phyloP scores from a whole-genome alignment of 805 yeast genomes.

The Wickerhamomyces sydowiorum region DNA sequence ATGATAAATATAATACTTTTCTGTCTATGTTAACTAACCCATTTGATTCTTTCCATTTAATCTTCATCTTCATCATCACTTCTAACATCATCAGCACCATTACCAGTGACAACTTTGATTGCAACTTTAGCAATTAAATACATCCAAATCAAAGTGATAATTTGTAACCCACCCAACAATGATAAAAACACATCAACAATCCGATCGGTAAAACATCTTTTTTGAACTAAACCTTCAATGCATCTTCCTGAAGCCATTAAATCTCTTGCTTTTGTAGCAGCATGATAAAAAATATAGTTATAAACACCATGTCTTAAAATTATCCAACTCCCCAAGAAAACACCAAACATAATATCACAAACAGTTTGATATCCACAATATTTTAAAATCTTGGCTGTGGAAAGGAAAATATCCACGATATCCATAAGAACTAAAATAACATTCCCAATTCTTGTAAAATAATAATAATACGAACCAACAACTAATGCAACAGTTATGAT shows the following conservation, averaged over 20 bases:
- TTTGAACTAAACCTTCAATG: conserved; percentile 22
- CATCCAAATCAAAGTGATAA: conserved; percentile 68
- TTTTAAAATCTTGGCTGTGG: conserved; percentile 71
- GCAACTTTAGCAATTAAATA: conserved; percentile 67
- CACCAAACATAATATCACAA: conserved; percentile 66
- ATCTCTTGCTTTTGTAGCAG: conserved; percentile 38
- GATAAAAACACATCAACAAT: conserved; percentile 41
- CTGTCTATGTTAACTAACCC: background rate
- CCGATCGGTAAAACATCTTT: conserved; percentile 45
- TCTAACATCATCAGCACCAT: conserved; percentile 80
- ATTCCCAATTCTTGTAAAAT: conserved; percentile 75
- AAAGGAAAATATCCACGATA: conserved; percentile 65
- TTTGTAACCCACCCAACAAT: conserved; percentile 61
- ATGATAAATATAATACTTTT: background rate
- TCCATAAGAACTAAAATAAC: conserved; percentile 78
- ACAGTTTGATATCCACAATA: conserved; percentile 54
- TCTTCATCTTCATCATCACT: conserved; percentile 67
- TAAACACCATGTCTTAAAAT: conserved; percentile 67
- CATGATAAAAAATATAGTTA: conserved; percentile 59
- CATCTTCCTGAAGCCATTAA: conserved; percentile 45
- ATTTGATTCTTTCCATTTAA: background rate
- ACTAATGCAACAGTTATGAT: conserved; percentile 68
- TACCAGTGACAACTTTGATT: conserved; percentile 61
- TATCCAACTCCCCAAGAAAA: conserved; percentile 68
- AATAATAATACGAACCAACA: conserved; percentile 65